Evolutionary conservation across 1,139 yeast genomes (phyloP).

Genomic region (Arxiozyma telluris): DNA sequence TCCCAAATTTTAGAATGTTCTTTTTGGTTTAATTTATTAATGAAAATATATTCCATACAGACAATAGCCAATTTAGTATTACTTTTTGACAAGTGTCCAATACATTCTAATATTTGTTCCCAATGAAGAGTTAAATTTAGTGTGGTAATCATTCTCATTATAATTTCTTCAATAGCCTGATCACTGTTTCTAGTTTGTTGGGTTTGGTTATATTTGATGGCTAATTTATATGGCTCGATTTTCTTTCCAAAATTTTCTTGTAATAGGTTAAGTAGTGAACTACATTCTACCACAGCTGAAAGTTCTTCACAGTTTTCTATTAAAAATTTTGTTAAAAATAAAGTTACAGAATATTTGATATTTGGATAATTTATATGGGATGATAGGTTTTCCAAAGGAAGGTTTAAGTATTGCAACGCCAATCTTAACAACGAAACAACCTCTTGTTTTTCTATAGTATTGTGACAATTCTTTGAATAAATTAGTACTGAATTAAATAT

Average conservation of each 20-base stretch:
- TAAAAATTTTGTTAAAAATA: conserved; percentile 11
- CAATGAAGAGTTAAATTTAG: conserved; percentile 13
- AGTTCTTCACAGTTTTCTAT: conserved; percentile 7
- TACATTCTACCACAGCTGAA: conserved; percentile 6
- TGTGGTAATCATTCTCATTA: conserved; percentile 20
- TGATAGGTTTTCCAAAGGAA: conserved; percentile 11
- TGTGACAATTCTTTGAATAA: conserved; percentile 3
- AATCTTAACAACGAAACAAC: not conserved
- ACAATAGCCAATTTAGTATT: conserved; percentile 12
- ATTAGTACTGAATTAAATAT: conserved; percentile 16
- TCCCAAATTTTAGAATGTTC: conserved; percentile 14
- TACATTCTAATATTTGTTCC: conserved; percentile 14
- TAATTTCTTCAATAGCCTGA: conserved; percentile 12
- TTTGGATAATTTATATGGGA: conserved; percentile 14
- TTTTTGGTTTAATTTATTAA: conserved; percentile 15
- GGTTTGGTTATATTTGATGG: conserved; percentile 11
- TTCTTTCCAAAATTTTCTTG: conserved; percentile 19
- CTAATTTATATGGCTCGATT: conserved; percentile 15
- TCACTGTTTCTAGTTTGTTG: conserved; percentile 3
- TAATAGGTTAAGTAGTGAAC: conserved; percentile 8
- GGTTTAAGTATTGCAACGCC: conserved; percentile 7
- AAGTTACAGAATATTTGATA: conserved; percentile 11
- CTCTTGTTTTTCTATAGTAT: not conserved
- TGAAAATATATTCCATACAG: conserved; percentile 19
- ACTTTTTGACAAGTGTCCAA: conserved; percentile 17